Evolutionary conservation across 495 filamentous ascomycete species (phyloP).

Genomic region (Penicillium atrosanguineum): DNA sequence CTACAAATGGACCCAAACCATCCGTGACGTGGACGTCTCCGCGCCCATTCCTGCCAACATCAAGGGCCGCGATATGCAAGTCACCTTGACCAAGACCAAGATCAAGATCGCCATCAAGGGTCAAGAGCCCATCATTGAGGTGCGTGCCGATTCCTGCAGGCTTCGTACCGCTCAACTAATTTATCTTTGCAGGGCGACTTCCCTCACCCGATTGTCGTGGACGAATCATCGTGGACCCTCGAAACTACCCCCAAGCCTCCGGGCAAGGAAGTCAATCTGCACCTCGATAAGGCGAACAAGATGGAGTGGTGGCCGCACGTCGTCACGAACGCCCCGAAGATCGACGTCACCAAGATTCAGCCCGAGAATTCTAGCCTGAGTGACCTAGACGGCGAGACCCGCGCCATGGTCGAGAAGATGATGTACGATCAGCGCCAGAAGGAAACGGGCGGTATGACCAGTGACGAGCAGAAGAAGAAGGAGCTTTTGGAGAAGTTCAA

Average conservation of each 20-base stretch:
- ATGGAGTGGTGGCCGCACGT: slow-evolving; percentile 98
- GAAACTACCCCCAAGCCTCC: slow-evolving; percentile 57
- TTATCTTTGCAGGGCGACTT: slow-evolving; percentile 66
- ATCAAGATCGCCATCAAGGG: slow-evolving; percentile 86
- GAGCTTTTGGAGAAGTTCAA: slow-evolving; percentile 93
- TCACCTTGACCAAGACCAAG: slow-evolving; percentile 76
- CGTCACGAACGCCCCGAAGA: slow-evolving; percentile 70
- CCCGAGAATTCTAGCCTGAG: slow-evolving; percentile 87
- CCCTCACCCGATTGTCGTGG: slow-evolving; percentile 72
- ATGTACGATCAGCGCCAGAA: slow-evolving; percentile 99
- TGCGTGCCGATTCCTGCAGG: slow-evolving; percentile 34
- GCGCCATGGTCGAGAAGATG: slow-evolving; percentile 99
- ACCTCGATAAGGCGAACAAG: slow-evolving; percentile 96
- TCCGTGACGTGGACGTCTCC: slow-evolving; percentile 82
- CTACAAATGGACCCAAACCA: slow-evolving; percentile 98
- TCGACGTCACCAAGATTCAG: slow-evolving; percentile 92
- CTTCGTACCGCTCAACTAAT: not conserved
- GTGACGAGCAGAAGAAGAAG: slow-evolving; percentile 88
- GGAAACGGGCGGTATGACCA: slow-evolving; percentile 82
- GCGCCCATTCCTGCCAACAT: slow-evolving; percentile 73
- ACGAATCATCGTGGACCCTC: slow-evolving; percentile 95
- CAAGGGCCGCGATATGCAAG: slow-evolving; percentile 78
- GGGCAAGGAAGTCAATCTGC: slow-evolving; percentile 77
- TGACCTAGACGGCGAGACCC: slow-evolving; percentile 93
- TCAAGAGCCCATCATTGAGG: slow-evolving; percentile 80